These are phyloP conservation scores for Apiotrichum brassicae DNA, from an alignment of 1,284 basidiomycete genomes.

Conservation along the genomic window DNA sequence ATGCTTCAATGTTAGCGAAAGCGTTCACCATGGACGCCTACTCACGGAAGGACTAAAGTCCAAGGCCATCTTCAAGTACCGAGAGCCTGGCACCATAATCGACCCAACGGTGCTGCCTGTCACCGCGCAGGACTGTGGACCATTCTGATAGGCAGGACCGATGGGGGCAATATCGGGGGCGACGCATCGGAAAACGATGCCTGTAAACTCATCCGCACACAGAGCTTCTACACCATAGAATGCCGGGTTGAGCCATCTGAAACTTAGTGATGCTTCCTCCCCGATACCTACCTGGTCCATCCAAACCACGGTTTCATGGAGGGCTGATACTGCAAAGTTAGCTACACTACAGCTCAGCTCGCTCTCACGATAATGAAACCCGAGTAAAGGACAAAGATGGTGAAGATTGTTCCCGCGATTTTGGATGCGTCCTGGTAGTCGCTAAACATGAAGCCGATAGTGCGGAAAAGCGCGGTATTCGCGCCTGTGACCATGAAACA, in stretches of 20 bases:
- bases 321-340: conserved; percentile 22
- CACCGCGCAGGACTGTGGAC: conserved; percentile 39
- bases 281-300: conserved; percentile 22
- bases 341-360: conserved; percentile 40
- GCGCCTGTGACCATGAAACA: conserved; percentile 24
- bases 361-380: conserved; percentile 31
- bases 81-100: conserved; percentile 58
- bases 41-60: conserved; percentile 25
- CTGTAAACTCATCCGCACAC: conserved; percentile 48
- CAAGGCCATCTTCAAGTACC: conserved; percentile 54
- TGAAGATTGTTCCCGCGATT: conserved; percentile 35
- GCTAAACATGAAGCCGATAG: conserved; percentile 36
- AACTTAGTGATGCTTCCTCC: too few species aligned
- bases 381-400: conserved; percentile 29
- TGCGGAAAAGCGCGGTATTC: conserved; percentile 38
- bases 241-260: conserved; percentile 28
- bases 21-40: background rate
- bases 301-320: conserved; percentile 34
- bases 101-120: conserved; percentile 3
- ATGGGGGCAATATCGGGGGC: conserved; percentile 44
- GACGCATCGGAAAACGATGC: conserved; percentile 40
- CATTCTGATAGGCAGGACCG: conserved; percentile 35
- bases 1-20: conserved; percentile 13
- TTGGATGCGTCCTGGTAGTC: conserved; percentile 44
- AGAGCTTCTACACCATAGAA: conserved; percentile 37